Evolutionary conservation across 179 eudicot species (phyloP), one percentile per base, ranked within the genome.

Genomic region (Nepenthes alata): DNA sequence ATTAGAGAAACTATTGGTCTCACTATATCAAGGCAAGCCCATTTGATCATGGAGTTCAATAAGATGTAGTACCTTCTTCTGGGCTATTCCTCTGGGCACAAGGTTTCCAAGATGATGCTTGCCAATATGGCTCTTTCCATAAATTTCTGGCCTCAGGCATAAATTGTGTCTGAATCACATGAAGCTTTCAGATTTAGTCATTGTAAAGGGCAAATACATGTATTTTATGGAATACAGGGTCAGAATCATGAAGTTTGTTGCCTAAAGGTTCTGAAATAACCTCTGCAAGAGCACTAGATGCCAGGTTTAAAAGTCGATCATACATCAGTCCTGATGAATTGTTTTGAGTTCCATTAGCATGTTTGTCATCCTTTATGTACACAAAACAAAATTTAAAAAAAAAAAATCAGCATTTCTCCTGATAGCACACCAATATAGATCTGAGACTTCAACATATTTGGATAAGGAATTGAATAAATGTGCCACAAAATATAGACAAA

Each of bases 51-150:
- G 25, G 25, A 25, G 25, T 25, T 25, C 25, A 25, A 25, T 25
- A 25, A 25, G 25, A 25, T 25, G 25, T 25, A 25, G 62, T 67
- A 84, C 90, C 81, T 70, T 53, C 62, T 65, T 75, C 65, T 38
- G 67, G 51, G 60, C 53, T 80, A 70, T 72, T 67, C 71, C 47
- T 74, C 57, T 84, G 70, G 36, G 86, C 89, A 78, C 98, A 91
- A 47, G 95, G 95, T 72, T 77, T 80, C 98, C 96, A 91, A 4
- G 37, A 11, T 34, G 86, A 63, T 68, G 88, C 77, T 63, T 53
- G 73, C 37, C 64, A 77, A 71, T 67, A 66, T 15, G 75, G 69
- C 67, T 89, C 89, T 66, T 81, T 55, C 93, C 84, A 83, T n/a
- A 74, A 71, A 12, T 71, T 73, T 25, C 68, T 66, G 39, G 63